Conservation (phyloP, 2,329 filamentous ascomycete species). For the Hypoxylon sp. region DNA sequence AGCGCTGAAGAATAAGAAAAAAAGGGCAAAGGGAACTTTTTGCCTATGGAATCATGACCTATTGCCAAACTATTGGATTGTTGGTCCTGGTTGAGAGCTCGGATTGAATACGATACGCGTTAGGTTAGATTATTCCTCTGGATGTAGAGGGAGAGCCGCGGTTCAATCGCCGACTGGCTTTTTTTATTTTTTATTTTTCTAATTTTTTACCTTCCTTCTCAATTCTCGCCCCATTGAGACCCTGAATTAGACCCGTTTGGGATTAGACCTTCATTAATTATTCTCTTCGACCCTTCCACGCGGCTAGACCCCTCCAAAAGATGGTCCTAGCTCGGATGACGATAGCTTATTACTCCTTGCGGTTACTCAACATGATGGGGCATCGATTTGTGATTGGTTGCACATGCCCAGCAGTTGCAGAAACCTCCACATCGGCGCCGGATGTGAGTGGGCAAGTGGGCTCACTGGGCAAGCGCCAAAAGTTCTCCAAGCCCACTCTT, state of each 20-base stretch:
- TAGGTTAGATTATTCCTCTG: slow-evolving; percentile 11
- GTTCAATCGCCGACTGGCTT: slow-evolving; percentile 32
- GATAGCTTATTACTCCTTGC: slow-evolving; percentile 38
- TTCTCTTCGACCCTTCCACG: slow-evolving; percentile 16
- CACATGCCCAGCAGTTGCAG: slow-evolving; percentile 5
- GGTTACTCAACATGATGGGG: slow-evolving; percentile 25
- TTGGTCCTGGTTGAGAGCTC: slow-evolving; percentile 22
- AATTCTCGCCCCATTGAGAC: neutral
- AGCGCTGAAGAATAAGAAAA: slow-evolving; percentile 16
- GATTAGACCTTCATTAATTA: slow-evolving; percentile 25
- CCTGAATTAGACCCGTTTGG: slow-evolving; percentile 11
- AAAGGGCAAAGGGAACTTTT: slow-evolving; percentile 15
- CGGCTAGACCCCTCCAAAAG: slow-evolving; percentile 31
- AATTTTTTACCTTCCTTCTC: too few relatives aligned
- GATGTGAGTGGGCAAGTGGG: slow-evolving; percentile 8
- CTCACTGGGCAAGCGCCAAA: slow-evolving; percentile 22
- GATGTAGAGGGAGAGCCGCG: slow-evolving; percentile 19
- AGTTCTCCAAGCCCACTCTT: slow-evolving; percentile 9
- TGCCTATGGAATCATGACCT: slow-evolving; percentile 9
- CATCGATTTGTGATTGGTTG: slow-evolving; percentile 22
- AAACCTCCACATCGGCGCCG: slow-evolving; percentile 25
- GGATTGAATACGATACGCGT: slow-evolving; percentile 12
- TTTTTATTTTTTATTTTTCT: slow-evolving; percentile 11
- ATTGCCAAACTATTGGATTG: slow-evolving; percentile 41
- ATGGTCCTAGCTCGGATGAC: slow-evolving; percentile 26